Conservation (phyloP, 177 flowering plant species). For the Vitis hybrid region DNA sequence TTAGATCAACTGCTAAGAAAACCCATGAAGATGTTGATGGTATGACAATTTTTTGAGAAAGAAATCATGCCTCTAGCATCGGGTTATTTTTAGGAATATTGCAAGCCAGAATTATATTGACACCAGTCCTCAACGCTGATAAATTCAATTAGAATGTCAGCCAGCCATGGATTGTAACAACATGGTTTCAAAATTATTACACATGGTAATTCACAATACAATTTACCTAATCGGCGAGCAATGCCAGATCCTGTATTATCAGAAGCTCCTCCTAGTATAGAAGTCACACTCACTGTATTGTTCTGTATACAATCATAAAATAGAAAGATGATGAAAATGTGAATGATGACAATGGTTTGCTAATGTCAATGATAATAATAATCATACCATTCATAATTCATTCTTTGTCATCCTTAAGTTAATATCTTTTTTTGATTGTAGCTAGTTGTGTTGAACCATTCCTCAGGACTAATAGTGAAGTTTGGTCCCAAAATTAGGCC, state of each 20-base stretch:
- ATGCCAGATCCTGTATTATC: conserved; percentile 85
- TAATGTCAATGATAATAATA: no score
- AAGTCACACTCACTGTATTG: conserved; percentile 62
- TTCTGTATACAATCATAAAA: conserved; percentile 35
- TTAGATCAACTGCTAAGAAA: background rate
- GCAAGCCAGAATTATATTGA: conserved; percentile 68
- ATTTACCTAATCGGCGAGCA: conserved; percentile 77
- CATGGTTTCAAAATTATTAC: background rate
- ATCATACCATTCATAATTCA: no score
- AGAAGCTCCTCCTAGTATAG: conserved; percentile 75
- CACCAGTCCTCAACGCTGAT: conserved; percentile 77
- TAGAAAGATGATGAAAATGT: background rate
- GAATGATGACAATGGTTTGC: no score
- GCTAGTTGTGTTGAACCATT: background rate
- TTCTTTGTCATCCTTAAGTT: no score
- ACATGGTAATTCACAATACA: background rate
- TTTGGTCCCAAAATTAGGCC: background rate
- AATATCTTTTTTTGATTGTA: no score
- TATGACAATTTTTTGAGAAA: background rate
- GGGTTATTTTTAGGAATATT: conserved; percentile 85
- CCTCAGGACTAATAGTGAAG: background rate
- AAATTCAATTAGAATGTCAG: conserved; percentile 6
- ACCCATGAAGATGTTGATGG: background rate
- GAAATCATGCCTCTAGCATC: conserved; percentile 63
- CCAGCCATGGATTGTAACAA: background rate